Evolutionary conservation across 176 grass and related monocot species (phyloP), one percentile per base, ranked within the genome.

Genomic region (barley (Hordeum vulgare)): DNA sequence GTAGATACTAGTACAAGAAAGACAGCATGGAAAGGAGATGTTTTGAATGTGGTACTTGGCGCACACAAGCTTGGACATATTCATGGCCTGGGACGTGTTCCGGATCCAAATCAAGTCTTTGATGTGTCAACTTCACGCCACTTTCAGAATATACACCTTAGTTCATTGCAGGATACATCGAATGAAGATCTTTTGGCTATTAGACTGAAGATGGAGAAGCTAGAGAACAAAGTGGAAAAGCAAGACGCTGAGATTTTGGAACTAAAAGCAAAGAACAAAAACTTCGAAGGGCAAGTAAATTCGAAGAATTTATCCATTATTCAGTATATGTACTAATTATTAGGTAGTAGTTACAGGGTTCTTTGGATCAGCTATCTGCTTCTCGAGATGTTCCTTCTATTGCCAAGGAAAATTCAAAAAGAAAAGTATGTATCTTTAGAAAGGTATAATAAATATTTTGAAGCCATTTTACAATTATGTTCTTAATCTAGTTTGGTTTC

Each of bases 1-100:
- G 80, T 11, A 4, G 67, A 82, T 18, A 73, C 3, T 3, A 45
- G 15, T 61, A 20, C 61, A 58, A 26, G 67, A 9, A 79, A 45
- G 39, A 45, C 11, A 33, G 4, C 54, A 23, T 82, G 68, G 54
- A 82, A 72, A 60, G 54, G 54, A 61, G 80, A 82, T 73, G 80
- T 54, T 31, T 60, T 73, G 17, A 73, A 72, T 31, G 17, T 41
- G 31, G 44, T 82, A 45, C 40, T 61, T 23, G 80, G 80, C 44
- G 80, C 0, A 41, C 37, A 82, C 26, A 83, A 74, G 80, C 37
- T 54, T 74, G 18, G 80, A 18, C 44, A 20, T 74, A 17, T 53
- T 21, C 44, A 74, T 73, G 26, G 71, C 9, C 51, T 74, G 1
- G 27, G 71, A 74, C 14, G 53, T 34, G 56, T 45, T 12, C 80